Evolutionary conservation across 2,329 filamentous ascomycete genomes (phyloP), one percentile per base, ranked within the genome.

Genomic region (Hymenoscyphus fructigenus): DNA sequence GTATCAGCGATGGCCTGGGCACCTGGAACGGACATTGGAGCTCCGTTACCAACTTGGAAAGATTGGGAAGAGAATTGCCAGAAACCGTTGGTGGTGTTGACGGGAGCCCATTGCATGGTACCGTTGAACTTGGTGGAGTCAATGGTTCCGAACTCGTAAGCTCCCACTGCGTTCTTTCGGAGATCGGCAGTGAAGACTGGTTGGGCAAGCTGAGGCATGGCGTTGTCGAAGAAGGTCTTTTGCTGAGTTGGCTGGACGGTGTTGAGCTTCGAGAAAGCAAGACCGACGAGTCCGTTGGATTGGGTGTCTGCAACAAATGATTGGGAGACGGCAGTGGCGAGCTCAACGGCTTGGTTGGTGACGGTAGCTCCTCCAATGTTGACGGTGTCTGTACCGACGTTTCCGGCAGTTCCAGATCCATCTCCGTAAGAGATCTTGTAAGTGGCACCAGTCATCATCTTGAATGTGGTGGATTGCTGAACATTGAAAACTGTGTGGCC

Each of bases 211-310:
- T 62, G 64, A n/a, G 69, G 47, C 57, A 72, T 66, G 50, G 69
- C 72, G 67, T 76, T 77, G 62, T 75, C 74, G 63, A 77, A 76
- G 69, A 75, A 77, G 29, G 75, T 77, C 67, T 76, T 76, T 66
- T 76, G 74, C 23, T 71, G 67, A 23, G 67, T 61, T 12, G 75
- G 75, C 68, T 73, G 70, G 60, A 77, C 71, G 29, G 75, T 77
- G 66, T 77, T 77, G 50, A 75, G 68, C 59, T 74, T 75, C 60
- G 72, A 73, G 68, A 72, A 76, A 2, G 82, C 87, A 58, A 90
- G 81, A n/a, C 88, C 88, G 57, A 90, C 81, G 17, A 90, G 81
- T 38, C 88, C 88, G 70, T 89, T 86, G 55, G 73, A 72, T 44
- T 70, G 65, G n/a, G 73, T 74, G 64, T 79, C 77, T 34, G 67